Evolutionary conservation across 208 protist genomes (phyloP), one percentile per base, ranked within the genome.

Genomic region (Acanthamoeba lugdunensis): DNA sequence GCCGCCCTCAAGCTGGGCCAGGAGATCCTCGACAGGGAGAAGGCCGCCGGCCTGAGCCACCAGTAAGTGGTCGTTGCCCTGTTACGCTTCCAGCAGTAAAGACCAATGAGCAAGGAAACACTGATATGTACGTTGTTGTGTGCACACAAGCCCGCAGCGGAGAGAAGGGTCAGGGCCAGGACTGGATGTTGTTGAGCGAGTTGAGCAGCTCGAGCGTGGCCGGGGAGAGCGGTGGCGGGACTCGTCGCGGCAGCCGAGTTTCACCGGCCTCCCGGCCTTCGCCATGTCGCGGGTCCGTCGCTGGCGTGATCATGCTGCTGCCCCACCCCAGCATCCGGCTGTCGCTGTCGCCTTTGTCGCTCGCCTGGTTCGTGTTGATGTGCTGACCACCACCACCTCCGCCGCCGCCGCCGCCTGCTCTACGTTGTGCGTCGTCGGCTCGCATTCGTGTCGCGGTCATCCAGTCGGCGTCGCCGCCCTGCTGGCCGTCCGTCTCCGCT

Each of bases 151-250:
- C 9, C 45, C 45, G 45, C 1, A 48, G 4, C 11, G 45, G 33
- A 37, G 45, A 48, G 45, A 48, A 48, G 45, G 2, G 23, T 85
- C 50, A 85, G 48, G 77, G 77, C 77, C 77, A 85, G 0, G 77
- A 85, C 77, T 85, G 77, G 50, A 85, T 85, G 77, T 85, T 85
- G 45, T 85, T 85, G 33, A 85, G 77, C 45, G 77, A 85, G 48
- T 85, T 85, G 50, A 85, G 77, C 23, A 85, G 77, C 2, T 85
- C 77, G 45, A 85, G 77, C 37, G 77, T 85, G 77, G 48, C 37
- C 7, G 77, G 77, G 16, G 77, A 85, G 45, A 85, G 77, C n/a
- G 77, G 77, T 58, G 77, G 77, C 16, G 73, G 73, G 16, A 4
- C 33, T 82, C 41, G 73, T 25, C 16, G 61, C 25, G 61, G 48